Evolutionary conservation across 192 early-diverging fungal species (phyloP).

Genomic region (Coemansia sp.): DNA sequence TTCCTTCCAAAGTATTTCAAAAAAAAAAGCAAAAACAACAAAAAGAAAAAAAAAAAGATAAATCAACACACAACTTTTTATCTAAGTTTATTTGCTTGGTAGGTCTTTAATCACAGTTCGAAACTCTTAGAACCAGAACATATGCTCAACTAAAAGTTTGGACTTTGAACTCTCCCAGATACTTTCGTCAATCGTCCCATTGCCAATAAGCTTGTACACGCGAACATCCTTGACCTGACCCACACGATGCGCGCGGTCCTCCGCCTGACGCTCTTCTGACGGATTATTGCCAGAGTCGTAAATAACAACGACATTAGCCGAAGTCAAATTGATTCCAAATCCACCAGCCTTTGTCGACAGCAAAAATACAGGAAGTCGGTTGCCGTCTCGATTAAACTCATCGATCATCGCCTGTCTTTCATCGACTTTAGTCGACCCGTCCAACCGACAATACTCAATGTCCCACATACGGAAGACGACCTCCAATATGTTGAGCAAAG

Average conservation of each 20-base stretch:
- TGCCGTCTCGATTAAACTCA: conserved; percentile 65
- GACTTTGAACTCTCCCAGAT: conserved; percentile 46
- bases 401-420: conserved; percentile 80
- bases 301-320: conserved; percentile 78
- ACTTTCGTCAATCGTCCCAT: conserved; percentile 67
- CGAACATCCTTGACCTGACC: conserved; percentile 83
- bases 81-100: neutral
- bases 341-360: conserved; percentile 81
- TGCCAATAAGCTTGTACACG: conserved; percentile 70
- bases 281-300: conserved; percentile 87
- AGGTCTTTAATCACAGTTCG: neutral
- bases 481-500: conserved; percentile 81
- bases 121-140: conserved; percentile 38
- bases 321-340: conserved; percentile 79
- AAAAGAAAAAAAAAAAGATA: neutral
- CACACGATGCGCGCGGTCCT: conserved; percentile 86
- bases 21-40: neutral
- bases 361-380: conserved; percentile 64
- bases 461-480: conserved; percentile 61
- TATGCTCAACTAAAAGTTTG: conserved; percentile 49
- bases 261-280: conserved; percentile 81
- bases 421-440: conserved; percentile 69
- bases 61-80: neutral
- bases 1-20: neutral
- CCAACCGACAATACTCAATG: conserved; percentile 57